Evolutionary conservation across 140 eudicot species (phyloP), one percentile per base, ranked within the genome.

Genomic region (Stevia rebaudiana): DNA sequence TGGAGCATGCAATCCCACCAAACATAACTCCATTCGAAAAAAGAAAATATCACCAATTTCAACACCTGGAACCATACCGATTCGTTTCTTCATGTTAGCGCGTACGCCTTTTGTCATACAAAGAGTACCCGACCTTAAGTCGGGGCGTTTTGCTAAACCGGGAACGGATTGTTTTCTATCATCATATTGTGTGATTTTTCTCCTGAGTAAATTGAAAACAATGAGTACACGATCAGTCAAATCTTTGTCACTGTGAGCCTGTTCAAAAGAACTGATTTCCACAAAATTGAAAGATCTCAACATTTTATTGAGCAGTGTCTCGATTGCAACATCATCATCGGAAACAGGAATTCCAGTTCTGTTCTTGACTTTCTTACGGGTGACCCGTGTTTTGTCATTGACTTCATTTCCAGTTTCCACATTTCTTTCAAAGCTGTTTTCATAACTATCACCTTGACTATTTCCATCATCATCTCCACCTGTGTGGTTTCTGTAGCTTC

Each of bases 41-140:
- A 77, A 83, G 80, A 80, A 86, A 33, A 78, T 73, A 47, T 86
- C 95, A 18, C 94, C 94, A 22, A 85, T 36, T 13, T 79, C 80
- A 3, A 85, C 61, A 62, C 94, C 94, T 10, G 94, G 88, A 3
- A 82, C 75, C 15, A 7, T 7, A 7, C 87, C 83, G 22, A 78
- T 61, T 46, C 84, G 43, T 41, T 80, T 80, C 69, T 11, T 71
- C 60, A 63, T 59, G 62, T 80, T 80, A n/a, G 81, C 79, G 4
- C 84, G 84, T 6, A 62, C 76, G 5, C 73, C 63, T 65, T 67
- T 67, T 11, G 7, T 68, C 85, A 80, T 76, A 68, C 76, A 76
- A 18, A 80, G 36, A 4, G 74, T 76, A 62, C 85, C 82, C 0
- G 85, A 70, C 31, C 66, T 72, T 35, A 80, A 54, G 24, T 80